These are phyloP conservation scores for Paramecium octaurelia DNA, from an alignment of 73 alveolate genomes.

Conservation along the genomic window DNA sequence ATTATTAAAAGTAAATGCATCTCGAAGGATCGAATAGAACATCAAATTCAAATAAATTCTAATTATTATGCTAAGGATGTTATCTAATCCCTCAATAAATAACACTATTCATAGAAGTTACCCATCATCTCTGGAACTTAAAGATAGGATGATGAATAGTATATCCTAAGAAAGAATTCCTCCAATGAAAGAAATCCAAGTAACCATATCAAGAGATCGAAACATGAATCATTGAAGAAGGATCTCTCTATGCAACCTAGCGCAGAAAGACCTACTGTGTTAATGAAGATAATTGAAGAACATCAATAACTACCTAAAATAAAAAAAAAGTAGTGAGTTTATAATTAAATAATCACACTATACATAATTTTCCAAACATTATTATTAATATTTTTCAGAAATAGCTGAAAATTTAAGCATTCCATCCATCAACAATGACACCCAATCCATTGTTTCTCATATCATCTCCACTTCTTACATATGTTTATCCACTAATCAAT, in stretches of 20 bases:
- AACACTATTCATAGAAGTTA: constrained; percentile 37
- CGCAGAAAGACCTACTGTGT: constrained; percentile 33
- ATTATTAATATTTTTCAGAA: not conserved
- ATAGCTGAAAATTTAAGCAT: constrained; percentile 68
- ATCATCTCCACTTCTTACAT: constrained; percentile 64
- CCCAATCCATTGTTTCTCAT: constrained; percentile 61
- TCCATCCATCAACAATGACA: constrained; percentile 60
- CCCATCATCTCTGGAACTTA: not conserved
- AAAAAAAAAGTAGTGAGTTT: not conserved
- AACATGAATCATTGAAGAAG: not conserved
- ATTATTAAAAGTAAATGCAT: not conserved
- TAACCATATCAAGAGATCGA: not conserved
- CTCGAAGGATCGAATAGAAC: not conserved
- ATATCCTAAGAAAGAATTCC: not conserved
- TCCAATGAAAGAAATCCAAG: constrained; percentile 1
- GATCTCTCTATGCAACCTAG: constrained; percentile 21
- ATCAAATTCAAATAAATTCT: not conserved
- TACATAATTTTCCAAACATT: not conserved
- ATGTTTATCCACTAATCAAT: constrained; percentile 45
- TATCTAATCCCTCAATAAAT: constrained; percentile 6
- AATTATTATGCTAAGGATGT: constrained; percentile 42
- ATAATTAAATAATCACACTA: not conserved
- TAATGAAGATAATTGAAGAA: constrained; percentile 36
- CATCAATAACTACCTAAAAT: constrained; percentile 37
- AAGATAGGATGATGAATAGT: not conserved